These are phyloP conservation scores for Calonectria honghensis DNA, from an alignment of 2,329 filamentous ascomycete species.

Conservation along the genomic window DNA sequence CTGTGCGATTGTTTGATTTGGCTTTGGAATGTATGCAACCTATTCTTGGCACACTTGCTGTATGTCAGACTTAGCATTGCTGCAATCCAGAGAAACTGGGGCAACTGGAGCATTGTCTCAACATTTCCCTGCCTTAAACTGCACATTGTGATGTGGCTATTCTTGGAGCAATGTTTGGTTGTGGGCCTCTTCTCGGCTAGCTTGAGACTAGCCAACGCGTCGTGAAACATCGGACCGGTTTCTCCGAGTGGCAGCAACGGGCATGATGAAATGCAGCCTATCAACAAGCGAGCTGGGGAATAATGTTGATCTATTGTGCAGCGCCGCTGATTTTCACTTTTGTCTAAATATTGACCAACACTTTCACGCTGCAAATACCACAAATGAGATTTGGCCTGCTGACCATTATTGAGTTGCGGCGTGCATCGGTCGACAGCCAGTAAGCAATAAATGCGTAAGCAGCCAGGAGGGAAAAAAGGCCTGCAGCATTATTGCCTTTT, in stretches of 20 bases:
- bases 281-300: not conserved
- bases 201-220: not conserved
- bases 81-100: too few species aligned
- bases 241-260: not conserved
- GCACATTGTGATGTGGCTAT: not conserved
- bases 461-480: not conserved
- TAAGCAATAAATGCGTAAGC: not conserved
- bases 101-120: not conserved
- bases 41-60: too few species aligned
- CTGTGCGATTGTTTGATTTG: too few species aligned
- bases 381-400: not conserved
- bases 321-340: not conserved
- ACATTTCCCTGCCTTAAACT: not conserved
- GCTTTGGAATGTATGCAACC: too few species aligned
- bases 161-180: not conserved
- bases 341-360: not conserved
- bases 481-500: not conserved
- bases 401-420: not conserved
- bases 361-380: not conserved
- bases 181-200: not conserved
- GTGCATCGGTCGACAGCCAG: not conserved
- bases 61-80: too few species aligned
- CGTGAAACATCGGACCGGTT: not conserved
- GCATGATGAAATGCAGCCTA: not conserved
- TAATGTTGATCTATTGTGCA: not conserved